A percentile compares a stretch with the other conserved stretches of the same genome.
phyloP scores from a whole-genome alignment of 202 grass and related monocot species.

The Carex sylvatica region DNA sequence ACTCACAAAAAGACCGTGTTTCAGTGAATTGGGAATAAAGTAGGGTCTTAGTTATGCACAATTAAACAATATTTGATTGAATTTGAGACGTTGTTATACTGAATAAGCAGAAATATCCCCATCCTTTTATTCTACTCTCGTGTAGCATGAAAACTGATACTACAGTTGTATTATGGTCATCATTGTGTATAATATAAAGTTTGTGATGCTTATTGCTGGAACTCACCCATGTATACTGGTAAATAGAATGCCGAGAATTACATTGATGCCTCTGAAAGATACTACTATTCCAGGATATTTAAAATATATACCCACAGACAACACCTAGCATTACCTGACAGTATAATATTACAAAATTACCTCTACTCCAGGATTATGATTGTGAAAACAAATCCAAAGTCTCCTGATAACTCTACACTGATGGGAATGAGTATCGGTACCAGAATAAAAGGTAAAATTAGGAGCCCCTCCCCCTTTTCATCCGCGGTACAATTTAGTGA shows the following conservation, averaged over 20 bases:
- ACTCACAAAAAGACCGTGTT: slow-evolving; percentile 50
- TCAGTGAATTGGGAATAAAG: neutral
- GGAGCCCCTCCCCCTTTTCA: no score
- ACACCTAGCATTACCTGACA: neutral
- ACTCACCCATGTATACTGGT: neutral
- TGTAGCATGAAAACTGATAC: neutral
- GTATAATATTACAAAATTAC: no score
- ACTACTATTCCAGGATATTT: neutral
- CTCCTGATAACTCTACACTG: no score
- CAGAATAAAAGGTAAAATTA: no score
- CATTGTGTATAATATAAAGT: neutral
- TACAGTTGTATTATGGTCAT: neutral
- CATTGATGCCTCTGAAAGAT: neutral
- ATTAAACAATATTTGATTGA: slow-evolving; percentile 5
- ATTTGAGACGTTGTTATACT: neutral
- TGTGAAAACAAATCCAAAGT: no score
- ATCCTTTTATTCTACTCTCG: neutral
- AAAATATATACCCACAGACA: neutral
- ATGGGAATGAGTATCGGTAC: no score
- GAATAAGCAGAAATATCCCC: neutral
- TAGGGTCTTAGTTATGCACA: neutral
- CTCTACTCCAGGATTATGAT: no score
- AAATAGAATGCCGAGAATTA: neutral
- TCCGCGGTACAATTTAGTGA: no score
- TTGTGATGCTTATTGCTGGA: neutral